Evolutionary conservation across 306 rosid species (phyloP).

Genomic region (Cicer yamashitae): DNA sequence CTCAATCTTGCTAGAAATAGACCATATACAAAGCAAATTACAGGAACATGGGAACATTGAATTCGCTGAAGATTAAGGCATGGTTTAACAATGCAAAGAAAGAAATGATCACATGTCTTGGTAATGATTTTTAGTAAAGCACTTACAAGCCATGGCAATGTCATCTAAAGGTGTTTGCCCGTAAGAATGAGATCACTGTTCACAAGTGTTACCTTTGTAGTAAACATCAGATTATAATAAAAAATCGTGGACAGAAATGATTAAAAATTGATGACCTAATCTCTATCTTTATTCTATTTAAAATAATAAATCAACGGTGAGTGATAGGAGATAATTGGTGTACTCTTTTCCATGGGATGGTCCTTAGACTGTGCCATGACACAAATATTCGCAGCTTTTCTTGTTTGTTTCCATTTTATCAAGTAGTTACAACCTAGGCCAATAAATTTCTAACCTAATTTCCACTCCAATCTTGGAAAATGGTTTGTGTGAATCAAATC

Average conservation of each 20-base stretch:
- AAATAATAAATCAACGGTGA: background rate
- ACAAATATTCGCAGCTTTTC: conserved; percentile 12
- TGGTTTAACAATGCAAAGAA: conserved; percentile 29
- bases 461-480: background rate
- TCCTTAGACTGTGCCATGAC: background rate
- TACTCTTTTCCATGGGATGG: background rate
- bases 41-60: conserved; percentile 4
- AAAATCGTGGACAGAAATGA: too few species aligned
- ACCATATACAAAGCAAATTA: conserved; percentile 2
- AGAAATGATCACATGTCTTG: conserved; percentile 7
- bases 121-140: conserved; percentile 15
- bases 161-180: background rate
- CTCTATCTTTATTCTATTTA: background rate
- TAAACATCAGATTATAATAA: too few species aligned
- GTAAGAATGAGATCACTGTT: background rate
- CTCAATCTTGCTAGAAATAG: background rate
- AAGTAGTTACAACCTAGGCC: background rate
- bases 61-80: conserved; percentile 9
- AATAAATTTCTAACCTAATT: conserved; percentile 25
- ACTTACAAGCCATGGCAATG: too few species aligned
- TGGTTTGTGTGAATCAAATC: background rate
- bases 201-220: background rate
- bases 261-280: too few species aligned
- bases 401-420: conserved; percentile 8
- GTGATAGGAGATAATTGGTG: background rate